Evolutionary conservation across 495 filamentous ascomycete species (phyloP).

Genomic region (Aspergillus wentii): DNA sequence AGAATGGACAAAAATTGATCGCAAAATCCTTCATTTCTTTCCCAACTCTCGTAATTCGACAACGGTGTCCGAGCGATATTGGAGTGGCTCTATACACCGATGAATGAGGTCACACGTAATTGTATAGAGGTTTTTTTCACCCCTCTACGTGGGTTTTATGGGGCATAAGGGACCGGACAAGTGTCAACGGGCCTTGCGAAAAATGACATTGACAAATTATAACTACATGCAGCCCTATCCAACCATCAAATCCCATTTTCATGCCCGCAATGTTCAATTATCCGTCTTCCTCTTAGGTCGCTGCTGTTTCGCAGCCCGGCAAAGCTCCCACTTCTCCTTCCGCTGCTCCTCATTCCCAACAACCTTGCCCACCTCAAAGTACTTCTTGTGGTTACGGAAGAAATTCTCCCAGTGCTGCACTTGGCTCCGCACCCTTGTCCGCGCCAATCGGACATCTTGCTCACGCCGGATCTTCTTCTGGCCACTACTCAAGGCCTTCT

Average conservation of each 20-base stretch:
- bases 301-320: conserved; percentile 39
- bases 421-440: conserved; percentile 35
- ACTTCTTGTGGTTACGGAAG: conserved; percentile 73
- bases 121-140: no score
- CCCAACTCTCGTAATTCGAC: no score
- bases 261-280: conserved; percentile 5
- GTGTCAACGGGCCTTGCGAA: no score
- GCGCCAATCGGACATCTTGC: conserved; percentile 43
- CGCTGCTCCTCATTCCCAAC: conserved; percentile 24
- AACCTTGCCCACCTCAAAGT: conserved; percentile 67
- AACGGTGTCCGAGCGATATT: no score
- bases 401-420: conserved; percentile 53
- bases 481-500: conserved; percentile 38
- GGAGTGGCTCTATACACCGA: background rate
- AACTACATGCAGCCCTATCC: no score
- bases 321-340: conserved; percentile 39
- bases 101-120: background rate
- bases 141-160: no score
- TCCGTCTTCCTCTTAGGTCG: conserved; percentile 33
- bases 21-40: no score
- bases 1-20: conserved; percentile 12
- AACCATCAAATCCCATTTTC: background rate
- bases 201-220: no score
- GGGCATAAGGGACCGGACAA: no score
- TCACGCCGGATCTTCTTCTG: conserved; percentile 53